Evolutionary conservation across 1,139 yeast species (phyloP).

Genomic region (Yamadazyma taylorii): DNA sequence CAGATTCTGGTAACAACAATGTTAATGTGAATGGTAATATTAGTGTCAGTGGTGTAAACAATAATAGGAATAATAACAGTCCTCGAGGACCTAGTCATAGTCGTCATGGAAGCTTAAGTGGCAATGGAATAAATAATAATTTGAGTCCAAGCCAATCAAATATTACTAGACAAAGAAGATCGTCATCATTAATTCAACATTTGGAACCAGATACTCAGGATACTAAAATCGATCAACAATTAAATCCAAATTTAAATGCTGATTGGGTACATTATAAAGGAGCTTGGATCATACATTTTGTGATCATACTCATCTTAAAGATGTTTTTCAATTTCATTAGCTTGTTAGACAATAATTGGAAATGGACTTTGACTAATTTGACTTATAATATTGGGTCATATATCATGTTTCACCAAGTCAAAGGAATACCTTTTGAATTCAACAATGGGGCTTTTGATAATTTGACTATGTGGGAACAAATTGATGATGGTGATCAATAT

Average conservation of each 20-base stretch:
- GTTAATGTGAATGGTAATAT: too few species aligned
- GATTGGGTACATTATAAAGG: slow-evolving; percentile 96
- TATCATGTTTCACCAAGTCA: slow-evolving; percentile 94
- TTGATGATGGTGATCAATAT: slow-evolving; percentile 94
- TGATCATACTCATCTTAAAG: slow-evolving; percentile 71
- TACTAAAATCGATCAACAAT: slow-evolving; percentile 87
- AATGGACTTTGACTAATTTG: slow-evolving; percentile 92
- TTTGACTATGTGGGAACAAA: slow-evolving; percentile 98
- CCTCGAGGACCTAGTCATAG: slow-evolving; percentile 1
- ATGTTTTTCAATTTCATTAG: slow-evolving; percentile 74
- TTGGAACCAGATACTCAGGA: slow-evolving; percentile 92
- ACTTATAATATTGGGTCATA: slow-evolving; percentile 90
- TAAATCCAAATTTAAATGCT: slow-evolving; percentile 88
- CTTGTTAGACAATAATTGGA: slow-evolving; percentile 71
- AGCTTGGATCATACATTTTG: slow-evolving; percentile 93
- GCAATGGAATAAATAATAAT: background rate
- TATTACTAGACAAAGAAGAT: slow-evolving; percentile 42
- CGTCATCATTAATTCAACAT: slow-evolving; percentile 69
- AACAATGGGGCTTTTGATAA: slow-evolving; percentile 96
- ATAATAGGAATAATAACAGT: background rate
- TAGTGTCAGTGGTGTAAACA: too few species aligned
- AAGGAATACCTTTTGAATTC: slow-evolving; percentile 96
- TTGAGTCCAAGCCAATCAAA: slow-evolving; percentile 16
- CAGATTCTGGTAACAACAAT: slow-evolving; percentile 1
- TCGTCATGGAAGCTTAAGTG: slow-evolving; percentile 2